Evolutionary conservation across 345 rosid species (phyloP), one percentile per base, ranked within the genome.

Genomic region (Eutrema yunnanense): DNA sequence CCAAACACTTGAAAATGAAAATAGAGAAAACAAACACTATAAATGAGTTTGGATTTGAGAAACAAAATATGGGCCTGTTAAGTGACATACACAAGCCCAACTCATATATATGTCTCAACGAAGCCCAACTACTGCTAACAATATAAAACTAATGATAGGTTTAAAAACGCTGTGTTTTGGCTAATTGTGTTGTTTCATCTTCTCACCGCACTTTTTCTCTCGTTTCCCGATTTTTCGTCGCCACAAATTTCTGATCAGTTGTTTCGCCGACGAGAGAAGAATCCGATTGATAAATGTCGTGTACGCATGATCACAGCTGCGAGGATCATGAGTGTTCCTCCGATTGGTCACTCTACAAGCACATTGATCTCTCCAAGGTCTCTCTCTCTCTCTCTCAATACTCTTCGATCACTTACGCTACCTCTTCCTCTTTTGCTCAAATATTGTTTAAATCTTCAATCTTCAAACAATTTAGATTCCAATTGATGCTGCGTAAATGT

Each of bases 311-410:
- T 78, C 99, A 91, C 82, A 82, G 83, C 82, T 89, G 99, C 61
- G 96, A 89, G 79, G 99, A 88, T 73, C 82, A 88, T 62, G 97
- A 94, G 81, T 94, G 96, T 73, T 94, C 96, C 48, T 81, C 96
- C 40, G 86, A 84, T 72, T 94, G 97, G 97, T 91, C 97, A 67
- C 99, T 94, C 55, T 94, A 87, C 88, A 88, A 91, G 65, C 92
- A 91, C 84, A 84, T 94, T 67, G 97, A 94, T 81, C 86, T 91
- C 55, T 55, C 97, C 58, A 91, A 88, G 96, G 99, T 85, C 60
- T 69, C 65, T 41, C 33, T 41, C 41, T 41, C 41, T 42, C 37
- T 34, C 10, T 56, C 13, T 13, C 30, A 13, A n/a, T 44, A n/a
- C 2, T 14, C 22, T 5, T 44, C 3, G 22, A 44, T 49, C 37